A percentile compares a stretch with the other conserved stretches of the same genome.
Conservation (phyloP, 1,284 basidiomycete species). For the Psilocybe mexicana region DNA sequence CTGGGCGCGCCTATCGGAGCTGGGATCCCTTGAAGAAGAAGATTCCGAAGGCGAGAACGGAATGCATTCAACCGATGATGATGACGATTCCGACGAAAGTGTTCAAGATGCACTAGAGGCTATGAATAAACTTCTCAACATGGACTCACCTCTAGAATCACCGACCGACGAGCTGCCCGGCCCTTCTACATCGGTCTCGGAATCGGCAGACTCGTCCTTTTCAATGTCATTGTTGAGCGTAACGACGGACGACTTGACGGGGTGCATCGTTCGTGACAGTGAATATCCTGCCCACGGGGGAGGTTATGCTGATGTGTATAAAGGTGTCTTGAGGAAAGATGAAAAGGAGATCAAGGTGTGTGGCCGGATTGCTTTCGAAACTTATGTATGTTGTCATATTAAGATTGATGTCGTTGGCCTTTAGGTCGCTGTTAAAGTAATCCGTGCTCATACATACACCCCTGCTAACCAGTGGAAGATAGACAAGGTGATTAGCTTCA, state of each 20-base stretch:
- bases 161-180: background rate
- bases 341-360: background rate
- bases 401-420: background rate
- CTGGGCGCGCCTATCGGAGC: background rate
- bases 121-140: background rate
- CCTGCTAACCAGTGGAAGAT: slow-evolving; percentile 3
- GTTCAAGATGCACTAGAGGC: background rate
- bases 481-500: background rate
- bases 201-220: background rate
- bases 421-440: slow-evolving; percentile 4
- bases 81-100: background rate
- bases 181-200: background rate
- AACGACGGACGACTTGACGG: slow-evolving; percentile 2
- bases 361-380: background rate
- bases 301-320: slow-evolving; percentile 4
- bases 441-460: slow-evolving; percentile 4
- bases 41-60: background rate
- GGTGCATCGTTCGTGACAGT: background rate
- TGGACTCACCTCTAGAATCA: background rate
- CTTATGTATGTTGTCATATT: background rate
- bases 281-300: slow-evolving; percentile 1
- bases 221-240: background rate
- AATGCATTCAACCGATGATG: background rate
- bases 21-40: background rate
- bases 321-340: background rate